Base-by-base conservation (phyloP, 2,329 filamentous ascomycete species). In the Talaromyces sp. region DNA sequence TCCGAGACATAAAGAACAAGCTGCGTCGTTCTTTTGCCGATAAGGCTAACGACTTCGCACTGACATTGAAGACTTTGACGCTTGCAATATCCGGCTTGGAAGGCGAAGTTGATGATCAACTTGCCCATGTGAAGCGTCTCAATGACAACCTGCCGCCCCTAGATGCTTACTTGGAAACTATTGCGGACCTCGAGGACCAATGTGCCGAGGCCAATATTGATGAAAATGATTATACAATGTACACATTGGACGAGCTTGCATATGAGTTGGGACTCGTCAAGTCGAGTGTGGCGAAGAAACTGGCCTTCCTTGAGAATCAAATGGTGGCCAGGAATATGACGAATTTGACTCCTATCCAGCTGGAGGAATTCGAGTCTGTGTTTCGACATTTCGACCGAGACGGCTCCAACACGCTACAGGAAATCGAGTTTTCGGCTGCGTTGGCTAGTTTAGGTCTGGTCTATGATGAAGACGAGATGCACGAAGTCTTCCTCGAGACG, bases 141-240 rank as follows among this genome's bases (percentile, higher is more conserved):
- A 91, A 91, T 67, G 87, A 90, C 65, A 97, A 90, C 69, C 80
- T 99, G 12, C 84, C 90, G 9, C 93, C 93, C 3, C 82, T 99
- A n/a, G 92, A 97, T 68, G 85, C 90, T 62, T 99, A 95, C 72
- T 83, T 99, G 46, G 87, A 91, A 64, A 90, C 91, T 64, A 97
- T 99, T 70, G 90, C 87, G 14, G 86, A 85, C 11, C 84, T 97
- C 54, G 92, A 97, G 70, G 85, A 86, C 64, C 91, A 96, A 76
- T 99, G 94, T 73, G 85, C 88, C 62, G 93, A 97, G 79, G 94
- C 94, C 63, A 97, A 99, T 73, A 97, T 99, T 65, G 94, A 99
- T 75, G 94, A 99, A 71, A 99, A 99, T 75, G 94, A 99, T 79
- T 97, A 94, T 75, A 99, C 94, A n/a, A 97, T 93, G 9, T 97